Evolutionary conservation across 495 filamentous ascomycete species (phyloP).

Genomic region (Glarea lozoyensis): DNA sequence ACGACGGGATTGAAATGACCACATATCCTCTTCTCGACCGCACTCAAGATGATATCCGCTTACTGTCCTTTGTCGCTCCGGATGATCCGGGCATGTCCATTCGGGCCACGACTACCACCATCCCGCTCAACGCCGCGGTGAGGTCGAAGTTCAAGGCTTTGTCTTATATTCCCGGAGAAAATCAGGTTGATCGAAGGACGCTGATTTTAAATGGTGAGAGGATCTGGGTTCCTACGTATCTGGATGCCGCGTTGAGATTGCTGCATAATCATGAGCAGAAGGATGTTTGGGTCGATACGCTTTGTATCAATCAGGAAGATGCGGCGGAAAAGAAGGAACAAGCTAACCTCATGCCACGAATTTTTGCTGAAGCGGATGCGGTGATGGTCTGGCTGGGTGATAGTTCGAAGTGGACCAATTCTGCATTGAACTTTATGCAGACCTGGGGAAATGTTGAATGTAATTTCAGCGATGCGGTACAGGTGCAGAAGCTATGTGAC

Average conservation of each 20-base stretch:
- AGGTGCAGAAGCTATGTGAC: neutral
- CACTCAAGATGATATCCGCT: neutral
- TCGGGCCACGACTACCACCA: neutral
- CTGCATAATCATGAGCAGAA: neutral
- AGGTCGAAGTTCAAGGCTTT: neutral
- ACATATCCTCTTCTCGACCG: neutral
- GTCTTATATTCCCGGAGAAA: neutral
- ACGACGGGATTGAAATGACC: too few relatives aligned
- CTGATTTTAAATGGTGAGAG: neutral
- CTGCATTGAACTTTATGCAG: neutral
- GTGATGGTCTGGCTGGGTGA: neutral
- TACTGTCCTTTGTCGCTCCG: neutral
- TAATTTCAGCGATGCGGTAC: neutral
- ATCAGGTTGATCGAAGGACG: neutral
- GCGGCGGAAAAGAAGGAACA: slow-evolving; percentile 16
- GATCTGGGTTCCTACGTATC: neutral
- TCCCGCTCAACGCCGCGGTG: neutral
- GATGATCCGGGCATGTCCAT: neutral
- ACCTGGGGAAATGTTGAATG: neutral
- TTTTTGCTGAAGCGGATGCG: slow-evolving; percentile 7
- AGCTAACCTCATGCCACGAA: slow-evolving; percentile 17
- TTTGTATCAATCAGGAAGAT: slow-evolving; percentile 25
- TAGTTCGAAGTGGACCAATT: neutral
- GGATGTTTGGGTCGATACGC: slow-evolving; percentile 21
- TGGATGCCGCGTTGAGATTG: neutral